A percentile compares a stretch with the other conserved stretches of the same genome.
Conservation (phyloP, 345 rosid species). For the Lepidium didymum region DNA sequence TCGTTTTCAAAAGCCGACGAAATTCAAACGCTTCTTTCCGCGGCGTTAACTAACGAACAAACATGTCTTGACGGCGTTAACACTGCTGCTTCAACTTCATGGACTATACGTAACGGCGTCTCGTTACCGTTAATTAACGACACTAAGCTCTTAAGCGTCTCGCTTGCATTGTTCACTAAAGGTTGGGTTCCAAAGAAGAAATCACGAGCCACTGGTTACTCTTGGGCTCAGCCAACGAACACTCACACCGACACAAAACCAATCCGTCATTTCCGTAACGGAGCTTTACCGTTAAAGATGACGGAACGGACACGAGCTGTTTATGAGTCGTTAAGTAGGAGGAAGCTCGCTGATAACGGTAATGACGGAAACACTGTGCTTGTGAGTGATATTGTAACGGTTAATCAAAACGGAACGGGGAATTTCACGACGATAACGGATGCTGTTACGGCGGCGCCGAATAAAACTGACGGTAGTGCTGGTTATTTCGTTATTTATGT, state of each 20-base stretch:
- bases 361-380: conserved; percentile 9
- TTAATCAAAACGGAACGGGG: conserved; percentile 64
- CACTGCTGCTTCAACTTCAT: conserved; percentile 39
- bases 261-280: conserved; percentile 35
- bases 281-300: conserved; percentile 54
- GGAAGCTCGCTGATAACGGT: conserved; percentile 43
- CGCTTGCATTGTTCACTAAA: conserved; percentile 62
- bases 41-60: conserved; percentile 69
- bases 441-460: conserved; percentile 69
- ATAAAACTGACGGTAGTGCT: conserved; percentile 38
- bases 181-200: conserved; percentile 67
- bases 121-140: conserved; percentile 50
- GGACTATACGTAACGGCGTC: conserved; percentile 48
- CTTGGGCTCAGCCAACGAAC: conserved; percentile 23
- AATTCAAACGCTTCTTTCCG: conserved; percentile 62
- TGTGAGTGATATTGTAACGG: conserved; percentile 58
- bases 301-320: conserved; percentile 39
- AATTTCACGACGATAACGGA: conserved; percentile 66
- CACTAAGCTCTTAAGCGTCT: conserved; percentile 66
- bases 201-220: not conserved
- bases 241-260: conserved; percentile 18
- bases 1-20: conserved; percentile 48
- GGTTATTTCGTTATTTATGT: conserved; percentile 81
- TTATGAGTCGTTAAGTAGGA: conserved; percentile 46
- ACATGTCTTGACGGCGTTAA: conserved; percentile 67